Evolutionary conservation across 257 asterid species (phyloP), one percentile per base, ranked within the genome.

Genomic region (Ophiorrhiza pumila): DNA sequence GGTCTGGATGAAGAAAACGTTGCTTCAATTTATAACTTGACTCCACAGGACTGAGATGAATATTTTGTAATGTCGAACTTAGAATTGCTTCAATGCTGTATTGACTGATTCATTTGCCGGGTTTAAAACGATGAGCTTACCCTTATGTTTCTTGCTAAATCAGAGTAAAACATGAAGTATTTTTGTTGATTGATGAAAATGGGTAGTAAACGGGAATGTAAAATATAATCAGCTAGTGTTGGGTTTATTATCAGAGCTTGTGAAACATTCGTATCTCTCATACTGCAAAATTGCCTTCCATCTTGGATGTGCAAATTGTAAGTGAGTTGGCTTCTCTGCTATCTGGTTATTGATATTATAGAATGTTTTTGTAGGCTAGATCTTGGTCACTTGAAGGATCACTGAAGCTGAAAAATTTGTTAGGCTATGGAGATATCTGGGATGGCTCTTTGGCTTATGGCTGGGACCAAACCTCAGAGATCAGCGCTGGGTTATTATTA

Each of bases 361-460:
- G 61, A 70, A 56, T 78, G 74, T 71, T 79, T 83, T 76, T 83
- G 81, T 73, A 95, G 99, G 88, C 96, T 81, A 85, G 96, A 78
- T 86, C 96, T 46, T 92, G 96, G 92, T 82, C 96, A 37, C 76
- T 83, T 22, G 96, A 92, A 82, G 96, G 91, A 47, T 80, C 95
- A 8, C 66, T 88, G 71, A 92, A 84, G 76, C 84, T 90, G 87
- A 95, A 88, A 81, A 95, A 89, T 79, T 69, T 90, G 83, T 82
- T 90, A 71, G 99, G 99, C 67, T 89, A 95, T 82, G 98, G 97
- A 65, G 99, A 95, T 85, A 12, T 90, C 68, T 95, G 97, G 98
- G 96, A 92, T 83, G 91, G 88, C 78, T 90, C 97, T 49, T 78
- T 88, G 80, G 88, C 88, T 74, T 95, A 95, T 78, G 94, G 96